Base-by-base conservation (phyloP, 2,329 filamentous ascomycete genomes). In the Aspergillus udagawae region DNA sequence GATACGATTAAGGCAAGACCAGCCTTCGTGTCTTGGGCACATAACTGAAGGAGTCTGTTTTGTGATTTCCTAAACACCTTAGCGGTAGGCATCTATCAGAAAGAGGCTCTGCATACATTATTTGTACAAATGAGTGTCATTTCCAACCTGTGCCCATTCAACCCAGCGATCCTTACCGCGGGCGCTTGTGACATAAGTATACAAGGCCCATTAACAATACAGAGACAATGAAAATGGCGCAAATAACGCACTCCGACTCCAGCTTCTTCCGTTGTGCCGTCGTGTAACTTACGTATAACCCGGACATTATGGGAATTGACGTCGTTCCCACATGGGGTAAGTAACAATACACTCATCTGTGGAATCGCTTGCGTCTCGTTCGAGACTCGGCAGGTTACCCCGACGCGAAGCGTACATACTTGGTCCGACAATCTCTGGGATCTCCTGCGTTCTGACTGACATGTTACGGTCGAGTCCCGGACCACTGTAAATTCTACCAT, bases 321-420 rank as follows among this genome's bases (percentile, higher is more conserved):
- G 55, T 41, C 58, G 49, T 32, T 61, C 54, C 44, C 61, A 57
- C 41, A 61, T 53, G n/a, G 59, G 57, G 47, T 67, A 66, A 21
- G 60, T 61, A 51, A 56, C 28, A 14, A 62, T 49, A 49, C 61
- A 67, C 44, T 63, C 65, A 8, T 67, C 64, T 2, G 55, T 61
- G 20, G 68, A 67, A 49, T 68, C 65, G 32, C 63, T 67, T 21
- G 55, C 47, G 12, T 60, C 55, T 12, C 60, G 56, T 32, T 66
- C 58, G 23, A 41, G 23, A 35, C 49, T 49, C 47, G 55, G 45
- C 52, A 48, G 52, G 32, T n/a, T 29, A 9, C 41, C 20, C 14
- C 52, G 41, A n/a, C 52, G 52, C 29, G 56, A 42, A 28, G 20
- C 45, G 23, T 28, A 53, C 21, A 53, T 28, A 49, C 44, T 49